These are phyloP conservation scores for Didymella pinodella DNA, from an alignment of 2,329 filamentous ascomycete species.

Conservation along the genomic window DNA sequence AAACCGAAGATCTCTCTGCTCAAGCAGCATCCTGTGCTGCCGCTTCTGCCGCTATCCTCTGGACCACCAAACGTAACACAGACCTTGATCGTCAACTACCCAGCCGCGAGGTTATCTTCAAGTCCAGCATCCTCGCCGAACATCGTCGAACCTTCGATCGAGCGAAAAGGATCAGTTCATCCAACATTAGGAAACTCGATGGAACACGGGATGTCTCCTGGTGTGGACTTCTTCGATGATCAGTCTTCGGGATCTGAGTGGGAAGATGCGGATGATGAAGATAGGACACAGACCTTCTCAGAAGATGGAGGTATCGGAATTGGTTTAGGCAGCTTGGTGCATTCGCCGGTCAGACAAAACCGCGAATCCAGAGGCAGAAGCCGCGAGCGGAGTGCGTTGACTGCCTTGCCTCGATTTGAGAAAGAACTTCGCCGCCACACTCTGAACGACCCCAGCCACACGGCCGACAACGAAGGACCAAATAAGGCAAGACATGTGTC, in stretches of 20 bases:
- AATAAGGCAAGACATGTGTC: constrained; percentile 37
- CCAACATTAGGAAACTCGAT: constrained; percentile 38
- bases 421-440: constrained; percentile 14
- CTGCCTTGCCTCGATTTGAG: constrained; percentile 28
- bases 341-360: constrained; percentile 1
- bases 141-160: constrained; percentile 33
- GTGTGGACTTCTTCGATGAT: constrained; percentile 43
- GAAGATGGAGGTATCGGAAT: constrained; percentile 6
- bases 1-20: constrained; percentile 15
- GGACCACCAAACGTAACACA: constrained; percentile 27
- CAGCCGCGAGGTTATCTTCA: constrained; percentile 39
- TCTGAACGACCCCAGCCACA: not conserved
- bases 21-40: constrained; percentile 23
- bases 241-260: constrained; percentile 35
- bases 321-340: constrained; percentile 16
- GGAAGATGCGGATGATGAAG: constrained; percentile 34
- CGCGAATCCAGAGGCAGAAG: constrained; percentile 21
- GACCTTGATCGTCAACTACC: constrained; percentile 35
- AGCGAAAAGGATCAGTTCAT: constrained; percentile 32
- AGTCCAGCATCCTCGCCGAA: constrained; percentile 42
- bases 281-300: constrained; percentile 26
- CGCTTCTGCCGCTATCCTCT: constrained; percentile 20
- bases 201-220: constrained; percentile 29
- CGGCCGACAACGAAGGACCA: constrained; percentile 10
- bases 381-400: constrained; percentile 24